Evolutionary conservation across 768 basidiomycete species (phyloP).

Genomic region (Sarcodon sp.): DNA sequence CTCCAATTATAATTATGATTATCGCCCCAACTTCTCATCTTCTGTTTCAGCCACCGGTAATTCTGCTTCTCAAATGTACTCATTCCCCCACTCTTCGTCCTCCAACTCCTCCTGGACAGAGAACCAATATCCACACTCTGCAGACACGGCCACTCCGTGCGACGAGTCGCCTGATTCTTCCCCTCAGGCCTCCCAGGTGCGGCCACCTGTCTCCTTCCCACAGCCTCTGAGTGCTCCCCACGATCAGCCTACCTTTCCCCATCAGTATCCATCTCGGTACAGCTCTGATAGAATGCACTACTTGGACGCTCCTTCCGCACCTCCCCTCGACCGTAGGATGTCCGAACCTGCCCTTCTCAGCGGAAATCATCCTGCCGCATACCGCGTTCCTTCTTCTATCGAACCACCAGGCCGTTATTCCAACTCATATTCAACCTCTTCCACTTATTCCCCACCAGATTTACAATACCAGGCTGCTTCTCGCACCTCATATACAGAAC

Average conservation of each 20-base stretch:
- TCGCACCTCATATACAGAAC: conserved; percentile 1
- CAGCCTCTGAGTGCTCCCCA: conserved; percentile 10
- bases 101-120: conserved; percentile 8
- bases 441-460: conserved; percentile 1
- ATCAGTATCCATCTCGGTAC: not conserved
- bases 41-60: no score
- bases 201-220: conserved; percentile 6
- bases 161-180: conserved; percentile 3
- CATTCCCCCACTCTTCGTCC: conserved; percentile 9
- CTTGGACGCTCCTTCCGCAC: conserved; percentile 5
- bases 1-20: no score
- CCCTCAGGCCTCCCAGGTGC: conserved; percentile 4
- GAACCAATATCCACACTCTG: not conserved
- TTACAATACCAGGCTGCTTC: conserved; percentile 5
- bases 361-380: conserved; percentile 12
- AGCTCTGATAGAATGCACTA: not conserved
- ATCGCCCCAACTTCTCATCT: no score
- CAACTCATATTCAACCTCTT: conserved; percentile 1
- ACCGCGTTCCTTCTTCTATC: not conserved
- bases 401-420: conserved; percentile 1
- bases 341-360: conserved; percentile 47
- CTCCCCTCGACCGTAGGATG: conserved; percentile 49
- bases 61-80: not conserved
- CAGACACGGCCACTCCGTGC: no score
- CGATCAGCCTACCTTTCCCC: conserved; percentile 6